Evolutionary conservation across 75 land plant genomes (phyloP).

Genomic region (Pinus tabuliformis): DNA sequence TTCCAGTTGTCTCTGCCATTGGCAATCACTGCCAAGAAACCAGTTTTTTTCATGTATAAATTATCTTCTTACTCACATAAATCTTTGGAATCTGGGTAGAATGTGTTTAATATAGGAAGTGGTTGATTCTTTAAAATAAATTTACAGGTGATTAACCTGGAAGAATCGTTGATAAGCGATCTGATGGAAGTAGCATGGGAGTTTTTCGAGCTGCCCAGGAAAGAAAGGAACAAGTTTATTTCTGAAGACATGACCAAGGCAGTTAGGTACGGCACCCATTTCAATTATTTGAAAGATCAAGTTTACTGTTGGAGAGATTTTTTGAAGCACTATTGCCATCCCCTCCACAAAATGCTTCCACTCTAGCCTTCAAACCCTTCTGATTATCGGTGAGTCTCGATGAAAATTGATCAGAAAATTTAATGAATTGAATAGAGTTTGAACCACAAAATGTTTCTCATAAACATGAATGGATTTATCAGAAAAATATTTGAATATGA

Average conservation of each 20-base stretch:
- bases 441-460: no score
- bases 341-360: constrained; percentile 21
- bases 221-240: constrained; percentile 37
- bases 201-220: constrained; percentile 47
- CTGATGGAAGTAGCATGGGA: constrained; percentile 26
- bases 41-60: constrained; percentile 31
- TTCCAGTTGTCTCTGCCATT: constrained; percentile 5
- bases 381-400: constrained; percentile 26
- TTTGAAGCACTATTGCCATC: constrained; percentile 57
- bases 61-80: not conserved
- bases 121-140: not conserved
- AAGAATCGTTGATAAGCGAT: constrained; percentile 16
- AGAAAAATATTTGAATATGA: no score
- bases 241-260: constrained; percentile 35
- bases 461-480: no score
- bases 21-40: constrained; percentile 14
- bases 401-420: not conserved
- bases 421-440: no score
- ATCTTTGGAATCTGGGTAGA: not conserved
- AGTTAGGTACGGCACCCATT: constrained; percentile 58
- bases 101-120: not conserved
- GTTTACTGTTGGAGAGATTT: constrained; percentile 74
- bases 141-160: constrained; percentile 58
- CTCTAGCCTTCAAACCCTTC: constrained; percentile 67
- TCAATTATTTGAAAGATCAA: constrained; percentile 45